Base-by-base conservation (phyloP, 2,329 filamentous ascomycete species). In the Colletotrichum eremochloae region DNA sequence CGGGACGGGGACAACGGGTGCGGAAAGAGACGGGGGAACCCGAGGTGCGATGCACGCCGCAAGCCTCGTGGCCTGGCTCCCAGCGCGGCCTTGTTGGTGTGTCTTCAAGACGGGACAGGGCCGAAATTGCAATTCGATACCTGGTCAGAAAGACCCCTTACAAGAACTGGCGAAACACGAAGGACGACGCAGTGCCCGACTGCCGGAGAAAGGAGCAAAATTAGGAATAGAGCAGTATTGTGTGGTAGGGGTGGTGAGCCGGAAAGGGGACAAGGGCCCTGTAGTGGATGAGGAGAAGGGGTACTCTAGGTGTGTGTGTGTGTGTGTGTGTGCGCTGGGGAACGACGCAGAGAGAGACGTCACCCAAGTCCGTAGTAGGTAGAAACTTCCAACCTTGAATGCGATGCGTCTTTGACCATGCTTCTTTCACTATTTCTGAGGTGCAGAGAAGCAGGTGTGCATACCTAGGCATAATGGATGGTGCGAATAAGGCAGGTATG, bases 161-260 rank as follows among this genome's bases (percentile, higher is more conserved):
- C 48, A n/a, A 2, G 61, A 53, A 55, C 60, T 61, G 66, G 66
- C 69, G 60, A 69, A 69, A 72, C 69, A 69, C 66, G 66, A 72
- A 60, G 46, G 44, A 46, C 5, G 40, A 63, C 20, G 60, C 38
- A 31, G 48, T 60, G 60, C 61, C 66, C 60, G 69, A 72, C 69
- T 72, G 66, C 69, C 69, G 69, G 69, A 72, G 66, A 29, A 56
- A 48, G 60, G 40, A 61, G 63, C 69, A 72, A 61, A 64, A 72
- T 72, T 62, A 40, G 69, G 69, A 31, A 72, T 69, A 72, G 69
- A 29, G 55, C 69, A 72, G 58, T 44, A 60, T 29, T 40, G 14
- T 24, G 55, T 24, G 36, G 57, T n/a, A 46, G 36, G 69, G 66
- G 60, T 64, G 46, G 42, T 18, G 24, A 14, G 48, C 66, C 53